phyloP scores from a whole-genome alignment of 2,329 filamentous ascomycete species.

The Diaporthe batatas region DNA sequence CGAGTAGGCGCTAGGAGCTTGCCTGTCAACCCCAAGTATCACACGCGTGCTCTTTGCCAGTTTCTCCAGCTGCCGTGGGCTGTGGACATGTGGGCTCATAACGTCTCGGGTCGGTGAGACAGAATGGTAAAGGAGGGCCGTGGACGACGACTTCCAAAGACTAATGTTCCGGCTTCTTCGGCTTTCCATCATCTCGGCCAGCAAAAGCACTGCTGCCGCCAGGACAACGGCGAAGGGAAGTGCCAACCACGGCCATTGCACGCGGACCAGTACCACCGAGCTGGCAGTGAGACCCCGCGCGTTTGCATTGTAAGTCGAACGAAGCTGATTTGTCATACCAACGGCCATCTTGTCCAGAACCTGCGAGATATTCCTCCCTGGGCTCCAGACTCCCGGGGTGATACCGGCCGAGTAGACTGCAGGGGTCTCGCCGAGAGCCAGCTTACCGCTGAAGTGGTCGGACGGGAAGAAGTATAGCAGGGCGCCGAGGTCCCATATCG shows the following conservation, averaged over 20 bases:
- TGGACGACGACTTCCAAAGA: conserved; percentile 16
- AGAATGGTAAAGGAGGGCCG: conserved; percentile 17
- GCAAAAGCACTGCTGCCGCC: conserved; percentile 4
- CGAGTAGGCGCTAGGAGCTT: background rate
- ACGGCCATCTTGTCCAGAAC: background rate
- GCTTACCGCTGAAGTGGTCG: conserved; percentile 12
- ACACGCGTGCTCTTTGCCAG: conserved; percentile 16
- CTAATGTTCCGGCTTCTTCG: conserved; percentile 3
- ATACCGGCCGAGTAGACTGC: conserved; percentile 2
- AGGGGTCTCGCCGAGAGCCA: background rate
- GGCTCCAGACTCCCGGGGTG: conserved; percentile 8
- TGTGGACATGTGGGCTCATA: background rate
- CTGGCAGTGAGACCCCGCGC: conserved; percentile 9
- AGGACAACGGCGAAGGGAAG: conserved; percentile 16
- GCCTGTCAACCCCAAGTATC: background rate
- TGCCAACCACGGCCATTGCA: conserved; percentile 12
- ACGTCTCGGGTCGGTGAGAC: background rate
- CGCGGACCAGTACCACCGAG: conserved; percentile 4
- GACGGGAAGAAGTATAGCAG: conserved; percentile 22
- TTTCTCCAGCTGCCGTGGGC: conserved; percentile 7
- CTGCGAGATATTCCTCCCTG: background rate
- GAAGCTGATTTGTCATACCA: conserved; percentile 2
- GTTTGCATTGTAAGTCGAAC: background rate
- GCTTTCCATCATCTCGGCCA: conserved; percentile 17
- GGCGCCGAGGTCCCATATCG: conserved; percentile 17